These are phyloP conservation scores for Aspergillus haitiensis DNA, from an alignment of 495 filamentous ascomycete genomes.

Conservation along the genomic window DNA sequence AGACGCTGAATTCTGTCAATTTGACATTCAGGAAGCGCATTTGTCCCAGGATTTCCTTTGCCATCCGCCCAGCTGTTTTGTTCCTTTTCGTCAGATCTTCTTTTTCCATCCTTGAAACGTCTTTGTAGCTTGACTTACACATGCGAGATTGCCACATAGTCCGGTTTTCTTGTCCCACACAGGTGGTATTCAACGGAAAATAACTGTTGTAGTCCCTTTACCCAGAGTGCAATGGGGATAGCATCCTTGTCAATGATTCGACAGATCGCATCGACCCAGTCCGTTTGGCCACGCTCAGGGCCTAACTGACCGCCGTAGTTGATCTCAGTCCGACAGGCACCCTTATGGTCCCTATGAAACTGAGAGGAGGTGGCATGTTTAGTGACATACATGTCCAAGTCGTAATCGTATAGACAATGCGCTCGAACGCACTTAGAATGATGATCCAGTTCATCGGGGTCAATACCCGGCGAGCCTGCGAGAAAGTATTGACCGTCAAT, in stretches of 20 bases:
- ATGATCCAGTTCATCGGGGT: slow-evolving; percentile 6
- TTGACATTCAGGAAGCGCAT: slow-evolving; percentile 12
- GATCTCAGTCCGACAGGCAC: not conserved
- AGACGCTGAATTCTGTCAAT: slow-evolving; percentile 14
- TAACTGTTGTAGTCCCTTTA: not conserved
- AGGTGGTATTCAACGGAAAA: slow-evolving; percentile 7
- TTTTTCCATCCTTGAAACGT: not conserved
- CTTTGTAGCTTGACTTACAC: slow-evolving; percentile 2
- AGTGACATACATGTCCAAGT: slow-evolving; percentile 2
- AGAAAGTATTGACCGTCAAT: slow-evolving; percentile 16
- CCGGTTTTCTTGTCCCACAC: slow-evolving; percentile 1
- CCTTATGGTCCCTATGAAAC: not conserved
- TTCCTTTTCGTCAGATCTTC: not conserved
- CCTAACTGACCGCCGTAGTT: slow-evolving; percentile 7
- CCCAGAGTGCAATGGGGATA: slow-evolving; percentile 16
- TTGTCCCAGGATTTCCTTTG: slow-evolving; percentile 11
- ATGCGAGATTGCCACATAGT: slow-evolving; percentile 15
- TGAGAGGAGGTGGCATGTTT: not conserved
- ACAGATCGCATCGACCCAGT: slow-evolving; percentile 6
- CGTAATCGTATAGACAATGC: slow-evolving; percentile 10
- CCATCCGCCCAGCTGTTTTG: slow-evolving; percentile 11
- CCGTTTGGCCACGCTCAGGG: slow-evolving; percentile 4
- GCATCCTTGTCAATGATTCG: slow-evolving; percentile 3
- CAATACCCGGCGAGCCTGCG: not conserved
- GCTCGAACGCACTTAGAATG: slow-evolving; percentile 3